Percentiles rank a stretch among this genome's conserved stretches.
These are phyloP conservation scores for Sphagnurus paluster DNA, from an alignment of 1,284 basidiomycete genomes.

Conservation along the genomic window DNA sequence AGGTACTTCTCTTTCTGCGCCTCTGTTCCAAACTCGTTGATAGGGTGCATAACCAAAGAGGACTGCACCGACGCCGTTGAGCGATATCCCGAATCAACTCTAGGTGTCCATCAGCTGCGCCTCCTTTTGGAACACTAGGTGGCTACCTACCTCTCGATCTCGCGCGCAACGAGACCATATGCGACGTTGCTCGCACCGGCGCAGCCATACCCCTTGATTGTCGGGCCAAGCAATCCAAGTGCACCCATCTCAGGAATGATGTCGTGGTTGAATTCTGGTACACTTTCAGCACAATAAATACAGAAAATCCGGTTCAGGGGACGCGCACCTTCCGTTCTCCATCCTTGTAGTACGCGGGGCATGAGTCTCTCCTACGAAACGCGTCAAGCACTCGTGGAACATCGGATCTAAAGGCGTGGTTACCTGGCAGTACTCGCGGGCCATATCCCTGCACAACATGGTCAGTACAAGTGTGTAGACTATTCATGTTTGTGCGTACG, in stretches of 20 bases:
- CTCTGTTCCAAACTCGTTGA: slow-evolving; percentile 88
- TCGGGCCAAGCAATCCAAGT: slow-evolving; percentile 88
- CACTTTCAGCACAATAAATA: neutral
- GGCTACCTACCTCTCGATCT: slow-evolving; percentile 77
- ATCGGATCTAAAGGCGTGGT: slow-evolving; percentile 18
- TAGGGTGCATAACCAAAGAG: slow-evolving; percentile 98
- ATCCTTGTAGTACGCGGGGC: slow-evolving; percentile 84
- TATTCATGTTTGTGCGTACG: slow-evolving; percentile 22
- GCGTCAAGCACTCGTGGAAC: neutral
- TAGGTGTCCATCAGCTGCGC: slow-evolving; percentile 26
- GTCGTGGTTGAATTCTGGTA: slow-evolving; percentile 74
- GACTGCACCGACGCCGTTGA: slow-evolving; percentile 97
- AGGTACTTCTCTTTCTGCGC: slow-evolving; percentile 92
- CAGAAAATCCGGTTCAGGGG: neutral
- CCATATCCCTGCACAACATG: slow-evolving; percentile 64
- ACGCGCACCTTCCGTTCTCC: slow-evolving; percentile 79
- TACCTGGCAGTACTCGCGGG: slow-evolving; percentile 83
- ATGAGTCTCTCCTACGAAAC: slow-evolving; percentile 68
- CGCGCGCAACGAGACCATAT: slow-evolving; percentile 92
- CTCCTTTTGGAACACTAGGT: no score
- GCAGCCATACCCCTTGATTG: slow-evolving; percentile 93
- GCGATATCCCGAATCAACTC: slow-evolving; percentile 94
- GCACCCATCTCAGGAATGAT: slow-evolving; percentile 93
- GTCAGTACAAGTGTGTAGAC: slow-evolving; percentile 8
- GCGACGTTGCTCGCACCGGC: slow-evolving; percentile 92